A percentile compares a stretch with the other conserved stretches of the same genome.
phyloP scores from a whole-genome alignment of 176 grass and related monocot genomes.

The Oropetium thomaeum region DNA sequence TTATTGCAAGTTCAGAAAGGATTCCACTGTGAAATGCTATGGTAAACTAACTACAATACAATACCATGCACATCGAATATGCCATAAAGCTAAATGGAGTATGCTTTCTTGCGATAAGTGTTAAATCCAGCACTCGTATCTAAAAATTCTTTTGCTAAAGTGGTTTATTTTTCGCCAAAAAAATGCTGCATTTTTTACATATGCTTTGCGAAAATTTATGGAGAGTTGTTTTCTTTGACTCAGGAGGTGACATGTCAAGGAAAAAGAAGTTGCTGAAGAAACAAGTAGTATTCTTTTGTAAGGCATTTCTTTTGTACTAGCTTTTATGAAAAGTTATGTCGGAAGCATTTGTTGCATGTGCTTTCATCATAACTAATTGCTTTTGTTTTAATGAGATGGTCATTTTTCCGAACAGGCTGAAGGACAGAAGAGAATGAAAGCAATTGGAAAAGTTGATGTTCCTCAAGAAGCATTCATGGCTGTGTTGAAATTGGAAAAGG shows the following conservation, averaged over 20 bases:
- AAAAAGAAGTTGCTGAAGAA: conserved; percentile 98
- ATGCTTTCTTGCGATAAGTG: neutral
- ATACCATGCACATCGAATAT: conserved; percentile 30
- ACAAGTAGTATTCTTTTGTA: conserved; percentile 68
- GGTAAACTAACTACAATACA: conserved; percentile 58
- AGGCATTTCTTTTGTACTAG: too few relatives aligned
- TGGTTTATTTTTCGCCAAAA: neutral
- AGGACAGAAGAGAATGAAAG: conserved; percentile 99
- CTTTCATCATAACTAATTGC: neutral
- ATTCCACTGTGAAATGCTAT: conserved; percentile 97
- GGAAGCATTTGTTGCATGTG: neutral
- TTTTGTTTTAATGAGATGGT: neutral
- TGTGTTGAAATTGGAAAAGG: conserved; percentile 88
- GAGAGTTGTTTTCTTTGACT: conserved; percentile 21
- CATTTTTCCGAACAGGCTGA: conserved; percentile 64
- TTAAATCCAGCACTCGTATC: neutral
- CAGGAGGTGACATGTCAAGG: conserved; percentile 93
- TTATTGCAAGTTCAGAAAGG: conserved; percentile 95
- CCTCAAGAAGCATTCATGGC: conserved; percentile 99
- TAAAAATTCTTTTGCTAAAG: conserved; percentile 4
- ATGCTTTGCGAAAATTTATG: conserved; percentile 4
- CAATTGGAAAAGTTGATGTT: conserved; percentile 92
- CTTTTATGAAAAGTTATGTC: neutral
- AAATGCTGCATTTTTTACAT: neutral
- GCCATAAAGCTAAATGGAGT: conserved; percentile 13